phyloP scores from a whole-genome alignment of 345 rosid species.

The Toxicodendron radicans region DNA sequence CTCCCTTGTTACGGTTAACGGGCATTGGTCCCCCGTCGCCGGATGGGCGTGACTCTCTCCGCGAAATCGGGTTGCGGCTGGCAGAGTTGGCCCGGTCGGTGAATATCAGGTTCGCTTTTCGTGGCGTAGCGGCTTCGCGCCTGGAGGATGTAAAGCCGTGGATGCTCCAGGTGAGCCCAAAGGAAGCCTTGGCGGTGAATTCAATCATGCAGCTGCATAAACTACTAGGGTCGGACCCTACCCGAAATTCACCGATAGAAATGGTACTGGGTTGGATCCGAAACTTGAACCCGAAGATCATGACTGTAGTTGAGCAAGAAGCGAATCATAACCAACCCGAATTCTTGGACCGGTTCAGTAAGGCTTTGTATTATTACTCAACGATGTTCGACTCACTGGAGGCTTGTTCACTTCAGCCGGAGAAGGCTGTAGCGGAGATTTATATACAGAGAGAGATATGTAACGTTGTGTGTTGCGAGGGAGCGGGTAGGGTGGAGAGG shows the following conservation, averaged over 20 bases:
- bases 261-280: conserved; percentile 58
- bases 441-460: conserved; percentile 68
- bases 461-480: conserved; percentile 77
- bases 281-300: conserved; percentile 58
- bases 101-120: conserved; percentile 70
- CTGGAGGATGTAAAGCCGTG: conserved; percentile 78
- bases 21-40: conserved; percentile 81
- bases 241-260: conserved; percentile 41
- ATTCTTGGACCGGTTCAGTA: conserved; percentile 74
- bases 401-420: conserved; percentile 50
- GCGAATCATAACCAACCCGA: conserved; percentile 69
- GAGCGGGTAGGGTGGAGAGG: conserved; percentile 65
- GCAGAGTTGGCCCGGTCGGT: conserved; percentile 72
- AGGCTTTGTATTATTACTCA: conserved; percentile 77
- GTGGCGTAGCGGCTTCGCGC: conserved; percentile 58
- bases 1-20: conserved; percentile 74
- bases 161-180: conserved; percentile 70
- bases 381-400: conserved; percentile 86
- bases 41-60: conserved; percentile 68
- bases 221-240: conserved; percentile 42
- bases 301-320: conserved; percentile 85
- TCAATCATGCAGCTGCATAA: conserved; percentile 81
- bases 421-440: conserved; percentile 69
- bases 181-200: conserved; percentile 76
- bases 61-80: conserved; percentile 65